Evolutionary conservation across 2,329 filamentous ascomycete genomes (phyloP).

Genomic region (Alternaria gaisen): DNA sequence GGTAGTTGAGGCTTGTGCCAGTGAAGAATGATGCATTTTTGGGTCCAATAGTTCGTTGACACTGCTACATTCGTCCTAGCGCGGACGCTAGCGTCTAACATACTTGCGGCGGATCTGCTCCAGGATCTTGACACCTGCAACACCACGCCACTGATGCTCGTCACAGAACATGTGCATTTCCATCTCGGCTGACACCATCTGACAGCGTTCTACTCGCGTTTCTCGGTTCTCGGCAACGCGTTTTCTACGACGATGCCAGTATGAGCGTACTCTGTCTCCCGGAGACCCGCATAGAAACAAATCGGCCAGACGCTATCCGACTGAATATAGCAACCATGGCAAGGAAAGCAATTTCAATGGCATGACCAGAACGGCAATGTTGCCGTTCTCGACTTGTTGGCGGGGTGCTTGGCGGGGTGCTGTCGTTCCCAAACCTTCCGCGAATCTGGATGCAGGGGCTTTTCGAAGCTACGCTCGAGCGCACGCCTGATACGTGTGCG

Average conservation of each 20-base stretch:
- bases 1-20: neutral
- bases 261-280: conserved; percentile 16
- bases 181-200: conserved; percentile 16
- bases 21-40: neutral
- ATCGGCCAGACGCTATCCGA: conserved; percentile 21
- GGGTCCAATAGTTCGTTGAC: conserved; percentile 19
- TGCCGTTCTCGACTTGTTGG: conserved; percentile 24
- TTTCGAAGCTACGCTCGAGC: conserved; percentile 23
- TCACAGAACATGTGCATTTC: conserved; percentile 10
- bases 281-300: conserved; percentile 18
- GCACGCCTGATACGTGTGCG: conserved; percentile 29
- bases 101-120: conserved; percentile 29
- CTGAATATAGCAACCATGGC: conserved; percentile 4
- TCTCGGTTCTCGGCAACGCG: conserved; percentile 15
- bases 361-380: conserved; percentile 11
- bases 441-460: conserved; percentile 30
- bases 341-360: conserved; percentile 5
- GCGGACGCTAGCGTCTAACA: conserved; percentile 26
- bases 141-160: conserved; percentile 22
- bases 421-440: conserved; percentile 28
- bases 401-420: conserved; percentile 32
- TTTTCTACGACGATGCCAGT: conserved; percentile 27
- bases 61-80: conserved; percentile 18
- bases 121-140: conserved; percentile 30
- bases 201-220: conserved; percentile 13